Conservation (phyloP, 495 filamentous ascomycete species). For the Aspergillus funiculosus region DNA sequence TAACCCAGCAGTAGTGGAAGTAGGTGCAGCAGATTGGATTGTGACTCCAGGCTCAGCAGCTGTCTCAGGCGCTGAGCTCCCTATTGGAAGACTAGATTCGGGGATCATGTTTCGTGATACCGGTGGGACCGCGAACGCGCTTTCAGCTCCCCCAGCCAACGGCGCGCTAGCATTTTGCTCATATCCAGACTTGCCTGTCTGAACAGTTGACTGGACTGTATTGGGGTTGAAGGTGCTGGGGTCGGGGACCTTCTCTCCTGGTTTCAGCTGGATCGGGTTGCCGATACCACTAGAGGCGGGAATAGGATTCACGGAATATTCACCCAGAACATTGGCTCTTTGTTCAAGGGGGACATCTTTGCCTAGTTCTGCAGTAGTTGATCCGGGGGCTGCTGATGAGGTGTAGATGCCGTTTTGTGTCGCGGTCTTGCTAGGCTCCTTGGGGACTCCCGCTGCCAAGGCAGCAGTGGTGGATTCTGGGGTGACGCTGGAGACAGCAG, state of each 20-base stretch:
- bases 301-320: constrained; percentile 62
- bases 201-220: constrained; percentile 53
- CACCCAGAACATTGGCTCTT: constrained; percentile 56
- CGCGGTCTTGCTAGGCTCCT: constrained; percentile 37
- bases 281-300: constrained; percentile 71
- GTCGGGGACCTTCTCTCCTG: constrained; percentile 75
- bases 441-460: constrained; percentile 62
- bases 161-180: constrained; percentile 59
- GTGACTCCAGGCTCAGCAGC: constrained; percentile 44
- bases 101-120: constrained; percentile 65
- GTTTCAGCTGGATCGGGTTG: constrained; percentile 69
- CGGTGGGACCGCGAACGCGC: constrained; percentile 55
- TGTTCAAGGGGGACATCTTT: constrained; percentile 57
- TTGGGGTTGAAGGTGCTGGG: constrained; percentile 45
- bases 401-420: constrained; percentile 21
- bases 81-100: constrained; percentile 78
- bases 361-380: constrained; percentile 62
- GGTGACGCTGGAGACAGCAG: constrained; percentile 59
- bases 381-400: constrained; percentile 49
- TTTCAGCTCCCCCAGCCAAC: constrained; percentile 12
- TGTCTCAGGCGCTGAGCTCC: constrained; percentile 17
- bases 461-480: constrained; percentile 70
- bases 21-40: constrained; percentile 63
- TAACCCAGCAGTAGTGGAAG: constrained; percentile 66
- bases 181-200: constrained; percentile 77